Evolutionary conservation across 2,329 filamentous ascomycete genomes (phyloP).

Genomic region (Tolypocladium cylindrosporum): DNA sequence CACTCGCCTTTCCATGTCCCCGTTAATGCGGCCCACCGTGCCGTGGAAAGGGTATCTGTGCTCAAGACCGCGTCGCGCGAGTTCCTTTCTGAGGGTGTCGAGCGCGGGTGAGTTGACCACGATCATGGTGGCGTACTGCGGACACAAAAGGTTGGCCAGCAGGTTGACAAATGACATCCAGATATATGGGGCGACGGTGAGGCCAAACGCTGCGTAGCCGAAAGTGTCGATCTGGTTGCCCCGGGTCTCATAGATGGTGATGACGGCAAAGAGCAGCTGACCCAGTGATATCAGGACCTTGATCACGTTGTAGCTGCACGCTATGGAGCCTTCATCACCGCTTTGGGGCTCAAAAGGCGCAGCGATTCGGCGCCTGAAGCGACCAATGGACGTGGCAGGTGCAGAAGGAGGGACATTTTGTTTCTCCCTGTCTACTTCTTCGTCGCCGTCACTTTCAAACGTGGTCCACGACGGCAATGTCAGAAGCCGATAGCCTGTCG

Average conservation of each 20-base stretch:
- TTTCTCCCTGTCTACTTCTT: background rate
- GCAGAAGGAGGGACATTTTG: background rate
- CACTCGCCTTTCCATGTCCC: background rate
- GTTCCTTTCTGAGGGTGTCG: background rate
- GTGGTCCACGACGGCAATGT: background rate
- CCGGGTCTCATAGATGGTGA: constrained; percentile 3
- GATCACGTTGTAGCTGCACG: background rate
- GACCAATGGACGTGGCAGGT: background rate
- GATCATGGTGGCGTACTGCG: constrained; percentile 2
- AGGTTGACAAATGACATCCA: constrained; percentile 5
- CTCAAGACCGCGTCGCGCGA: background rate
- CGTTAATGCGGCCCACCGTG: background rate
- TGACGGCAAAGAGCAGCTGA: constrained; percentile 2
- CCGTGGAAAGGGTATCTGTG: background rate
- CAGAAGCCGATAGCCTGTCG: constrained; percentile 1
- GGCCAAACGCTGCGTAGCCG: constrained; percentile 4
- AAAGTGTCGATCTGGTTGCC: constrained; percentile 3
- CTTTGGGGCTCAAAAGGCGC: background rate
- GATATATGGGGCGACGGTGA: constrained; percentile 3
- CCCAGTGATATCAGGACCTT: constrained; percentile 3
- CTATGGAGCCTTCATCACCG: background rate
- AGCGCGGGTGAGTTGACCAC: constrained; percentile 3
- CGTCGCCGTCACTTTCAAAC: background rate
- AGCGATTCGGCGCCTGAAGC: background rate
- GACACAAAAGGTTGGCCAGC: constrained; percentile 3